These are phyloP conservation scores for Rachicladosporium sp. DNA, from an alignment of 2,329 filamentous ascomycete genomes.

Conservation along the genomic window DNA sequence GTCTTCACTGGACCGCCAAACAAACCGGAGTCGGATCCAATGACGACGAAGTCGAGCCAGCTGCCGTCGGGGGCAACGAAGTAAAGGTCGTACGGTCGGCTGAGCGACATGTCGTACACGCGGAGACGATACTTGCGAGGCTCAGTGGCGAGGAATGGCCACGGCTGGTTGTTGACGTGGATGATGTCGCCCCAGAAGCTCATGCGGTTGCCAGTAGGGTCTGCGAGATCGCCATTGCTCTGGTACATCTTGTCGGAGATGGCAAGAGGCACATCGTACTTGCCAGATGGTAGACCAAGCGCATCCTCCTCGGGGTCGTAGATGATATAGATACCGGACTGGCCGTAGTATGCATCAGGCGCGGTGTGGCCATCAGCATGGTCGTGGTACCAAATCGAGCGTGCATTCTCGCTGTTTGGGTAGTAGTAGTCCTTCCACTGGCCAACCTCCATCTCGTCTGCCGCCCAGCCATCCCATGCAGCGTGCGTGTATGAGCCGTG, in stretches of 20 bases:
- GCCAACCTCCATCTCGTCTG: slow-evolving; percentile 38
- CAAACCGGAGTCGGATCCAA: slow-evolving; percentile 44
- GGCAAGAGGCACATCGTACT: slow-evolving; percentile 43
- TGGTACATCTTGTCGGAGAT: slow-evolving; percentile 42
- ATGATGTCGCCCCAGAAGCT: slow-evolving; percentile 47
- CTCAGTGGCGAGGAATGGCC: slow-evolving; percentile 47
- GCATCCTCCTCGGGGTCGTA: slow-evolving; percentile 37
- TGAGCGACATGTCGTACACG: slow-evolving; percentile 40
- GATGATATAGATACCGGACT: slow-evolving; percentile 45
- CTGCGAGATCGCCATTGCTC: slow-evolving; percentile 37
- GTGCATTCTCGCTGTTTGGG: slow-evolving; percentile 41
- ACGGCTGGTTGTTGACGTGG: slow-evolving; percentile 47
- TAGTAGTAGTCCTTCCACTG: slow-evolving; percentile 50
- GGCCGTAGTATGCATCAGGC: slow-evolving; percentile 44
- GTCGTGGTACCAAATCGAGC: slow-evolving; percentile 47
- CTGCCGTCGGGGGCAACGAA: slow-evolving; percentile 27
- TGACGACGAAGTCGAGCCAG: slow-evolving; percentile 38
- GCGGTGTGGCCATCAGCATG: slow-evolving; percentile 35
- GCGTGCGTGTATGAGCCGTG: slow-evolving; percentile 39
- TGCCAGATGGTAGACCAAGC: slow-evolving; percentile 38
- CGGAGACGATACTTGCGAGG: slow-evolving; percentile 49
- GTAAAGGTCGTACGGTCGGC: slow-evolving; percentile 37
- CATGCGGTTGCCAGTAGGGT: slow-evolving; percentile 31
- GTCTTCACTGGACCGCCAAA: slow-evolving; percentile 34
- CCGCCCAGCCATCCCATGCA: slow-evolving; percentile 41